Percentiles rank a stretch among this genome's conserved stretches.
Conservation (phyloP, 2,329 filamentous ascomycete species). For the Shiraia sp. region DNA sequence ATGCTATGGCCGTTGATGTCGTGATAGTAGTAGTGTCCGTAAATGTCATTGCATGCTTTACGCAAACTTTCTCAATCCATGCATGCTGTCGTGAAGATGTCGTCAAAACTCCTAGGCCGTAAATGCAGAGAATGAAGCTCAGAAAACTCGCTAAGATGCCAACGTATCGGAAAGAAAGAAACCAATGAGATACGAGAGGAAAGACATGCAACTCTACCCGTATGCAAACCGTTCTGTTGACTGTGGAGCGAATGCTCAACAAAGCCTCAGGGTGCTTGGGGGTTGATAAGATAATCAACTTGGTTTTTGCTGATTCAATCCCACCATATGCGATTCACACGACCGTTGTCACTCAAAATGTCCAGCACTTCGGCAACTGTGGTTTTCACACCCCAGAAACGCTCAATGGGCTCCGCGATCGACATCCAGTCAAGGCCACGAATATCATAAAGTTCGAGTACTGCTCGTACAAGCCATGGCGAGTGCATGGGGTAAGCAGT, state of each 20-base stretch:
- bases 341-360: conserved; percentile 42
- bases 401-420: conserved; percentile 40
- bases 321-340: conserved; percentile 41
- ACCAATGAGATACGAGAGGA: not conserved
- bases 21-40: too few species aligned
- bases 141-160: not conserved
- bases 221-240: not conserved
- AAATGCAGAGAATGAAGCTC: not conserved
- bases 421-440: conserved; percentile 42
- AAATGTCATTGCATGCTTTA: too few species aligned
- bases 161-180: not conserved
- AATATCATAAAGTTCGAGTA: conserved; percentile 43
- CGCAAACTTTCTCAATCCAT: too few species aligned
- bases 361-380: conserved; percentile 40
- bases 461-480: conserved; percentile 42
- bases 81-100: too few species aligned
- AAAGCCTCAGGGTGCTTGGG: not conserved
- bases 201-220: conserved; percentile 1
- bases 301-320: conserved; percentile 23
- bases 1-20: too few species aligned
- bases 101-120: not conserved
- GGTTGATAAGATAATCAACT: too few species aligned
- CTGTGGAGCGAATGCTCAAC: not conserved
- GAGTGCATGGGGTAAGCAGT: conserved; percentile 31
- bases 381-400: conserved; percentile 39